Base-by-base conservation (phyloP, 257 asterid species). In the Hygrophila difformis region DNA sequence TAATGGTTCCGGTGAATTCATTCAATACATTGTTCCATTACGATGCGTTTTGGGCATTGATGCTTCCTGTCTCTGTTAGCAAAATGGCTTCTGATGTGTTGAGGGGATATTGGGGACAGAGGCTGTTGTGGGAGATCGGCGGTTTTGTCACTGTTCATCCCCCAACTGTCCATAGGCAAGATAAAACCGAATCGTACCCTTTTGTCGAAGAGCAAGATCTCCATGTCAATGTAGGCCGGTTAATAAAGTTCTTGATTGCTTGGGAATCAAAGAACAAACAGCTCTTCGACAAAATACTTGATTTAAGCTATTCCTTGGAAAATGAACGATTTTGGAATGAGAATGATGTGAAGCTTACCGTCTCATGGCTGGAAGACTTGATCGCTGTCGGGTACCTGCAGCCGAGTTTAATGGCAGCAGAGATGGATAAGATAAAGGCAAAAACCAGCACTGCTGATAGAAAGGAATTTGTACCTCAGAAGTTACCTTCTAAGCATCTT, bases 271-370 rank as follows among this genome's bases (percentile, higher is more conserved):
- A 49, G n/a, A 75, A 85, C 51, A 93, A 91, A 61, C 39, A 78
- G 15, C 56, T 91, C 55, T 80, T 91, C 44, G 99, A 91, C 67
- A 91, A 86, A 55, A 68, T 78, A 39, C 60, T 91, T 67, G 96
- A 91, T 51, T 67, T 91, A 69, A 91, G 96, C 44, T 80, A 82
- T 52, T 84, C 69, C 6, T 86, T 91, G 95, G 95, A 95, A 4
- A 96, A 91, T 67, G 95, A 91, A 76, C 94, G 96, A 4, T 91
- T 91, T 70, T 91, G 99, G 96, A 72, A 84, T 0, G 99, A 82
- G 50, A 81, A 63, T 64, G 96, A 91, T 23, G 76, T 86, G 63
- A 70, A 72, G 65, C 82, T 91, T 26, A 82, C 96, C 7, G 88
- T 89, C 4, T 96, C 95, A 7, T 91, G 99, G 99, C 94, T 91